Conservation (phyloP, 139 green algal species). For the Prasinococcaceae sp. region DNA sequence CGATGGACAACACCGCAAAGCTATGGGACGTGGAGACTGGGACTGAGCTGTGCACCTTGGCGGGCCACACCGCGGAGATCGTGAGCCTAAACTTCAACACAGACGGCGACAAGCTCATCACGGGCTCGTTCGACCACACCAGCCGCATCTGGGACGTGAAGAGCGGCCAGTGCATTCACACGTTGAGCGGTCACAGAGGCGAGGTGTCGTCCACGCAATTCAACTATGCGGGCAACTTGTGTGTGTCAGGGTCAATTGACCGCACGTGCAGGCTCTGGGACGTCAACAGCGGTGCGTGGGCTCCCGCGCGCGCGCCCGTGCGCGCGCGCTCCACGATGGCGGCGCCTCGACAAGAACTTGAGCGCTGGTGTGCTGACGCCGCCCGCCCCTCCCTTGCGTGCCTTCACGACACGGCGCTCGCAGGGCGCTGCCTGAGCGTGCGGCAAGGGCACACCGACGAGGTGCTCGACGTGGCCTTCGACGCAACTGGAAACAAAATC, state of each 20-base stretch:
- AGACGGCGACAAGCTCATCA: constrained; percentile 38
- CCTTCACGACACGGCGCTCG: too few relatives aligned
- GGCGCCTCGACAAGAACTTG: not conserved
- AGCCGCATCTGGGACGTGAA: constrained; percentile 52
- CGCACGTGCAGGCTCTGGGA: constrained; percentile 43
- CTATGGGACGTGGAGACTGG: constrained; percentile 61
- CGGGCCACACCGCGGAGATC: constrained; percentile 51
- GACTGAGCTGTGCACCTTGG: constrained; percentile 31
- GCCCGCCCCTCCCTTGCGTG: not conserved
- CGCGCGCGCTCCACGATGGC: too few relatives aligned
- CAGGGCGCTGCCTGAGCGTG: constrained; percentile 38
- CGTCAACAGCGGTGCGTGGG: constrained; percentile 32
- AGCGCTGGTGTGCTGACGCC: not conserved
- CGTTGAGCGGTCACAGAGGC: constrained; percentile 31
- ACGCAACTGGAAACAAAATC: constrained; percentile 38
- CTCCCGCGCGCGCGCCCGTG: too few relatives aligned
- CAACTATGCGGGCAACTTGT: constrained; percentile 38
- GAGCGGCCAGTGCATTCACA: constrained; percentile 46
- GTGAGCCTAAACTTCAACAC: constrained; percentile 51
- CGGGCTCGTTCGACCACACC: constrained; percentile 53
- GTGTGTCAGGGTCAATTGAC: constrained; percentile 49
- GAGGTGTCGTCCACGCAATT: constrained; percentile 38
- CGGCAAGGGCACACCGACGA: constrained; percentile 56
- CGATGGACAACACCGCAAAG: constrained; percentile 63
- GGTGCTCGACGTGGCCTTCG: constrained; percentile 55